A percentile compares a stretch with the other conserved stretches of the same genome.
These are phyloP conservation scores for Ophiostoma perfectum DNA, from an alignment of 2,329 filamentous ascomycete genomes.

Conservation along the genomic window DNA sequence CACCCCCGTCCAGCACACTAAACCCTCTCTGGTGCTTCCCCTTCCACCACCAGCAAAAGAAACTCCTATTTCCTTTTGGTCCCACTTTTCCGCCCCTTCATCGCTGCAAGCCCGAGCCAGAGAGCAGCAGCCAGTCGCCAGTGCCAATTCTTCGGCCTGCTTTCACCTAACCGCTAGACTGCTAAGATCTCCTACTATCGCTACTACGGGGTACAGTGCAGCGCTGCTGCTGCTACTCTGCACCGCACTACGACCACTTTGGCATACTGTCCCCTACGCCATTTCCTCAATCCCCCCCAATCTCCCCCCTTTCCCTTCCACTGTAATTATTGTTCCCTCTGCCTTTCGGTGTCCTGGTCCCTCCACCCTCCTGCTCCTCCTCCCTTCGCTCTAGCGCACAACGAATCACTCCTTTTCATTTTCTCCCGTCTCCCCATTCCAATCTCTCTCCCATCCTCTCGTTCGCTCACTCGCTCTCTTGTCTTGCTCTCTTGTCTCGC, in stretches of 20 bases:
- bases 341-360: neutral
- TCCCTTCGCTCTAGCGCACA: constrained; percentile 20
- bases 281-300: constrained; percentile 7
- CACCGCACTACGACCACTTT: constrained; percentile 17
- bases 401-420: constrained; percentile 17
- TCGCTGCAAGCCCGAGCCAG: constrained; percentile 16
- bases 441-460: constrained; percentile 2
- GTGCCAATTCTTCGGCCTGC: neutral
- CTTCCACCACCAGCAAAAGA: constrained; percentile 2
- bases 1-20: neutral
- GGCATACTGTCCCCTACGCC: constrained; percentile 15
- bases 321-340: neutral
- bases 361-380: neutral
- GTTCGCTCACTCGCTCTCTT: neutral
- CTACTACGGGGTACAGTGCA: neutral
- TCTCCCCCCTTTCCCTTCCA: constrained; percentile 8
- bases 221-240: constrained; percentile 10
- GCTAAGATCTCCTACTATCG: neutral
- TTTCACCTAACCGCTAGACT: neutral
- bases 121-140: neutral
- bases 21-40: constrained; percentile 15
- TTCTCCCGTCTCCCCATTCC: constrained; percentile 17
- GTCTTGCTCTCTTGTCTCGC: neutral
- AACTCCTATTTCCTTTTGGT: constrained; percentile 18
- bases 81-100: constrained; percentile 20